phyloP scores from a whole-genome alignment of 2,329 filamentous ascomycete genomes.

The Bertia moriformis region DNA sequence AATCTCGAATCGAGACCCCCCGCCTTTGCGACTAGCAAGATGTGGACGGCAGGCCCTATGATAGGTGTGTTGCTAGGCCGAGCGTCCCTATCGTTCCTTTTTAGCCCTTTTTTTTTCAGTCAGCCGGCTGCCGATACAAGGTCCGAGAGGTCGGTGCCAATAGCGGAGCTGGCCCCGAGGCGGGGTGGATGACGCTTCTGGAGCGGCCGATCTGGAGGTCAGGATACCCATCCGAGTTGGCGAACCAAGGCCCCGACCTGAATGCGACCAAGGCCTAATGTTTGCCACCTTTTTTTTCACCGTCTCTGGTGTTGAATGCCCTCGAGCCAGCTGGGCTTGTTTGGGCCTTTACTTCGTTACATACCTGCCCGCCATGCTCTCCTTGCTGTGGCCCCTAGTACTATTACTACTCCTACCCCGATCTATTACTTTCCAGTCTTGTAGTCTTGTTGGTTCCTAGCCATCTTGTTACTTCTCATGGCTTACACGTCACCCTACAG shows the following conservation, averaged over 20 bases:
- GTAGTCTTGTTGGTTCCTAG: not conserved
- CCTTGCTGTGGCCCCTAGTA: not conserved
- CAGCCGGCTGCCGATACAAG: too few species aligned
- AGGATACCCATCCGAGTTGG: not conserved
- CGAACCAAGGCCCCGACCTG: too few species aligned
- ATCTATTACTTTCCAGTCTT: too few species aligned
- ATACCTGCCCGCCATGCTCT: not conserved
- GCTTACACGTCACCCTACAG: not conserved
- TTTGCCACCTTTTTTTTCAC: too few species aligned
- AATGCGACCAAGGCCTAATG: too few species aligned
- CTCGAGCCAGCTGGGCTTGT: too few species aligned
- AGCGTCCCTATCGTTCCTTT: not conserved
- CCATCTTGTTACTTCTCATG: not conserved
- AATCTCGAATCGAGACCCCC: too few species aligned
- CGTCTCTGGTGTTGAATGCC: too few species aligned
- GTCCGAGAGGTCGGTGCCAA: too few species aligned
- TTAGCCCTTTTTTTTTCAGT: too few species aligned
- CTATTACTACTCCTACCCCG: not conserved
- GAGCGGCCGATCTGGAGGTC: not conserved
- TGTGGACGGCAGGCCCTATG: not conserved
- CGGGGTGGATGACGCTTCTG: not conserved
- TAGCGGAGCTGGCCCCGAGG: not conserved
- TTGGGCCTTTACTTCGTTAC: too few species aligned
- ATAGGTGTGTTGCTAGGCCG: not conserved
- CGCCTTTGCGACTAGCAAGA: too few species aligned